Conservation (phyloP, 2,329 filamentous ascomycete species). For the Cyphellophora europaea region DNA sequence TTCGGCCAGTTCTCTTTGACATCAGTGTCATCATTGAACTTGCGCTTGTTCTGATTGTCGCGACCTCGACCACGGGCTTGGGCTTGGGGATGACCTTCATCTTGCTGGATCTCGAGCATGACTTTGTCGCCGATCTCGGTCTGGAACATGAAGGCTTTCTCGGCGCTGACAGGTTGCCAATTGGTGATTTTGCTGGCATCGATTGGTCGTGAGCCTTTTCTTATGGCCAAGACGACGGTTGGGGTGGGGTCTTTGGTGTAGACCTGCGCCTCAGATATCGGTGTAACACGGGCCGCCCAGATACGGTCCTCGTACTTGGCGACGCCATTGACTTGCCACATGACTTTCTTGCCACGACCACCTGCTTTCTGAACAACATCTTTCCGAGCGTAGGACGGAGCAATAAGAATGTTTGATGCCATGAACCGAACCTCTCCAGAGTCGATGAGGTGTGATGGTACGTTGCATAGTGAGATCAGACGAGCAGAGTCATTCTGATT, state of each 20-base stretch:
- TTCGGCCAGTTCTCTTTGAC: conserved; percentile 26
- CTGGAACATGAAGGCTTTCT: conserved; percentile 68
- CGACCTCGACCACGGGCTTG: conserved; percentile 25
- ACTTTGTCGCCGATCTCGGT: conserved; percentile 81
- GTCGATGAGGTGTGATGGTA: conserved; percentile 54
- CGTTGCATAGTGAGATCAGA: conserved; percentile 53
- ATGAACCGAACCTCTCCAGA: conserved; percentile 65
- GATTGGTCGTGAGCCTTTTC: conserved; percentile 63
- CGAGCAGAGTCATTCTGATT: conserved; percentile 60
- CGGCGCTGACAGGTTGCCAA: conserved; percentile 67
- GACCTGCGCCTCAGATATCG: conserved; percentile 57
- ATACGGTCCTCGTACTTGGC: conserved; percentile 69
- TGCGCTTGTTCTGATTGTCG: conserved; percentile 51
- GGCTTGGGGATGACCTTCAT: conserved; percentile 19
- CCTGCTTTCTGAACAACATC: conserved; percentile 74
- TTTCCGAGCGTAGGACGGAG: conserved; percentile 62
- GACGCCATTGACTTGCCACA: conserved; percentile 72
- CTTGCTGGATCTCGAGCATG: conserved; percentile 68
- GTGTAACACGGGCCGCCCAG: conserved; percentile 75
- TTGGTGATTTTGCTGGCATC: conserved; percentile 74
- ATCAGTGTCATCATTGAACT: conserved; percentile 46
- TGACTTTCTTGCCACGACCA: conserved; percentile 72
- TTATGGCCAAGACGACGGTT: conserved; percentile 71
- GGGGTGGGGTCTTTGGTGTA: conserved; percentile 74
- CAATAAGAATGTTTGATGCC: conserved; percentile 86